Base-by-base conservation (phyloP, 2,329 filamentous ascomycete species). In the Monosporascus sp. region DNA sequence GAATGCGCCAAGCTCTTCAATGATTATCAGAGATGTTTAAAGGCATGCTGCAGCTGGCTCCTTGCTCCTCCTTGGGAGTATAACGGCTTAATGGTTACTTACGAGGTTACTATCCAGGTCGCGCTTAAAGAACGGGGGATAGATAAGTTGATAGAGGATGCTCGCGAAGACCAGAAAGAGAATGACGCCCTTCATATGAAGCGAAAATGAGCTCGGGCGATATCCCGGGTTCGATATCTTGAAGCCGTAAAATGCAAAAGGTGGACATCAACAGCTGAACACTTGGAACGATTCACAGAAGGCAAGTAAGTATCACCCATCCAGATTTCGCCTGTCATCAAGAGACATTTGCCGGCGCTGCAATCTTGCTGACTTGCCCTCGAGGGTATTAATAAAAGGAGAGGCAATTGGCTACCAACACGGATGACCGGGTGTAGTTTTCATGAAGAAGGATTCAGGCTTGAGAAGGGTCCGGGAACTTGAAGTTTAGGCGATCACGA, bases 141-240 rank as follows among this genome's bases (percentile, higher is more conserved):
- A 67, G 91, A 97, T 70, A 89, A 88, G 63, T 89, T 97, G 78
- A 76, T 99, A 11, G 89, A 92, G 7, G 94, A 97, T 63, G 93
- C 93, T 18, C 81, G 92, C 55, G 90, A 94, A 60, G 89, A 92
- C 65, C 92, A 90, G 63, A 89, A 85, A 64, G 94, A 97, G 61
- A 94, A 90, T 57, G 93, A 97, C 68, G 75, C 83, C 11, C 77
- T 87, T 59, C 82, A 88, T 63, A 76, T 89, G 74, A 74, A 73
- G 57, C 72, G 75, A 47, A 74, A 70, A 63, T 69, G 54, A 65
- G 31, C 42, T 42, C 24, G 31, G 31, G 11, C 9, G 3, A 31
- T 31, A 11, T 5, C 27, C 27, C 9, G 27, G 25, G 25, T 27
- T 8, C 9, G 27, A 31, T 5, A 31, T 1, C 31, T 11, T 34